Conservation (phyloP, 2,329 filamentous ascomycete species). For the Nemania abortiva region DNA sequence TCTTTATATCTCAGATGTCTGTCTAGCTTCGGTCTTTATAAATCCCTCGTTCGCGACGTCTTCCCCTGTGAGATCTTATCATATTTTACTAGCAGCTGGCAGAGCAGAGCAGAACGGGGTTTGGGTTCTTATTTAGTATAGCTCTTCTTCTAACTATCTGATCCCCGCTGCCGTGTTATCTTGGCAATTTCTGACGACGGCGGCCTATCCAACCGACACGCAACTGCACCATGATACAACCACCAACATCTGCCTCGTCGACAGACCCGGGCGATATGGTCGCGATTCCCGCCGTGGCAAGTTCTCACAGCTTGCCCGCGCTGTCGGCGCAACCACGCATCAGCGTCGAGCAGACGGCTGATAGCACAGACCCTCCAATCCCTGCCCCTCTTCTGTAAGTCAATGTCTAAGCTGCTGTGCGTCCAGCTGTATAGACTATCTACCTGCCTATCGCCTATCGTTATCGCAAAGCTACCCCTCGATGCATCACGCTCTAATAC, state of each 20-base stretch:
- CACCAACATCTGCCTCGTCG: constrained; percentile 35
- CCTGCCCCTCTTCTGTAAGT: constrained; percentile 60
- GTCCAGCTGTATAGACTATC: constrained; percentile 18
- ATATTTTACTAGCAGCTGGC: not conserved
- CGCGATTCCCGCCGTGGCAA: constrained; percentile 25
- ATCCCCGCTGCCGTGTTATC: constrained; percentile 7
- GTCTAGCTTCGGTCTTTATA: not conserved
- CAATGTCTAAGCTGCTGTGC: constrained; percentile 50
- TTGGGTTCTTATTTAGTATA: not conserved
- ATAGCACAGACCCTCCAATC: constrained; percentile 50
- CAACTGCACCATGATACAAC: constrained; percentile 43
- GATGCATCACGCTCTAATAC: constrained; percentile 13
- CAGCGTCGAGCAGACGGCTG: constrained; percentile 53
- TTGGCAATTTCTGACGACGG: constrained; percentile 15
- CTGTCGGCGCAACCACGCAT: constrained; percentile 57
- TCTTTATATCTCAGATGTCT: not conserved
- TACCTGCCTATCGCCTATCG: constrained; percentile 1
- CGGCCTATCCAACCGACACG: not conserved
- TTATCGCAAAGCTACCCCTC: constrained; percentile 21
- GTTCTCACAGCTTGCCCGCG: constrained; percentile 43
- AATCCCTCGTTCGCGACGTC: constrained; percentile 8
- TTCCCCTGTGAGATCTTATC: not conserved
- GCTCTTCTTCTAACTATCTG: constrained; percentile 1
- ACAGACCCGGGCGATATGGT: constrained; percentile 20
- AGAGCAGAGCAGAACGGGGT: not conserved